Percentiles rank a stretch among this genome's conserved stretches.
Conservation (phyloP, 805 yeast species). For the Huiozyma naganishii region DNA sequence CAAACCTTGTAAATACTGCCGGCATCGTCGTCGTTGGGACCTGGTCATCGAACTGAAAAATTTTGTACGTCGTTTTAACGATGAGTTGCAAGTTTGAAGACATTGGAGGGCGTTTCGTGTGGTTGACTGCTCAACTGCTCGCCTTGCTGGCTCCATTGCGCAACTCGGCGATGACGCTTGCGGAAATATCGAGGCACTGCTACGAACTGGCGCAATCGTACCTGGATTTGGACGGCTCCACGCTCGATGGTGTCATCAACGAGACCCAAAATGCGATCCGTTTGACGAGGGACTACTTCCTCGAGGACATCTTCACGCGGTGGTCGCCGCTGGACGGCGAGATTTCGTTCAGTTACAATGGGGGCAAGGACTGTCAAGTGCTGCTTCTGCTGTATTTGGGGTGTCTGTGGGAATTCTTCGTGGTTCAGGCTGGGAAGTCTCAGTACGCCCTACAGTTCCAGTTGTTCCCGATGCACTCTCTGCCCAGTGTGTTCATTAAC, state of each 20-base stretch:
- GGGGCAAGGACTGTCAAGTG: slow-evolving; percentile 94
- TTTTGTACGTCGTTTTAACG: too few species aligned
- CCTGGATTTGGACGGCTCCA: slow-evolving; percentile 6
- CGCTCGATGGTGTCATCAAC: slow-evolving; percentile 8
- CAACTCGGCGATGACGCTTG: neutral
- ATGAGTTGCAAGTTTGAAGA: too few species aligned
- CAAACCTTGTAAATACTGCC: too few species aligned
- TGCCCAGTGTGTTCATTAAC: slow-evolving; percentile 60
- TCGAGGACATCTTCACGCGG: slow-evolving; percentile 19
- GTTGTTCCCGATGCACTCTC: slow-evolving; percentile 13
- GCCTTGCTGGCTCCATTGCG: too few species aligned
- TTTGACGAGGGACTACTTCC: slow-evolving; percentile 13
- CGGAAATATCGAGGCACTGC: slow-evolving; percentile 17
- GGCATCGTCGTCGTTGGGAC: too few species aligned
- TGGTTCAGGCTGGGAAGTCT: slow-evolving; percentile 12
- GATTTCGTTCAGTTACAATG: slow-evolving; percentile 79
- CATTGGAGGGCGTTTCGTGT: too few species aligned
- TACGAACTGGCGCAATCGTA: slow-evolving; percentile 20
- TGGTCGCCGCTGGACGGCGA: slow-evolving; percentile 32
- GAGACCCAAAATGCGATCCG: slow-evolving; percentile 24
- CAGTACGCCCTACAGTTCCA: slow-evolving; percentile 16
- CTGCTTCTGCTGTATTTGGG: slow-evolving; percentile 69
- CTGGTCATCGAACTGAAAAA: too few species aligned
- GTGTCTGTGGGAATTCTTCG: slow-evolving; percentile 29
- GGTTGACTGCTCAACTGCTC: too few species aligned